Base-by-base conservation (phyloP, 2,329 filamentous ascomycete species). In the Mariannaea elegans region DNA sequence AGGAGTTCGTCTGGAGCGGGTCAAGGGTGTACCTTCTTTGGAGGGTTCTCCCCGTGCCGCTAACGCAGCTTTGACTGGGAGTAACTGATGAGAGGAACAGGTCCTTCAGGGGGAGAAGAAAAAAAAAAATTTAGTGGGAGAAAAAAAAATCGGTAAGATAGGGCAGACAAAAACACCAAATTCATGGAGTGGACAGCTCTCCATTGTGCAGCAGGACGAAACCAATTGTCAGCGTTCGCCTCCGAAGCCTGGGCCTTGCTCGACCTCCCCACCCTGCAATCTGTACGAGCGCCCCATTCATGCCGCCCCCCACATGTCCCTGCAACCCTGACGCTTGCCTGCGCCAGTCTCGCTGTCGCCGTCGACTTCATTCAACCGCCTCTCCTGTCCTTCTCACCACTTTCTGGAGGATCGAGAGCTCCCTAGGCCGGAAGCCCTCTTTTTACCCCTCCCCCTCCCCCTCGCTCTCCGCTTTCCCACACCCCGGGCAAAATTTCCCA, bases 391-490 rank as follows among this genome's bases (percentile, higher is more conserved):
- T 59, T 41, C 53, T 51, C 48, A 34, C 41, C 41, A 38, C 7
- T 19, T 41, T 41, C 38, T 41, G 38, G 38, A 41, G 38, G 27
- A 47, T 34, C 23, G 14, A 24, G 39, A 54, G 50, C 41, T 46
- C 53, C 44, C 50, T 52, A 55, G 61, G 56, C 61, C 49, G 24
- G 59, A 60, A 65, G 64, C 66, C 66, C 58, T 65, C 66, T 46
- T 65, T 39, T 34, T 46, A 51, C 56, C 55, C 55, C 49, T 54
- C 53, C 51, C 59, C 61, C 57, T 52, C 59, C 62, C 56, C 63
- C 45, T 46, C 41, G 42, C 38, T 29, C 46, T 44, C 38, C 39
- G 31, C 44, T 41, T 24, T n/a, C 24, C 55, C 42, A 47, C 34
- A 45, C 54, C 58, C 66, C 61, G 48, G 56, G 44, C 38, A 58